Evolutionary conservation across 805 yeast species (phyloP), one percentile per base, ranked within the genome.

Genomic region (Ogataea sp.): DNA sequence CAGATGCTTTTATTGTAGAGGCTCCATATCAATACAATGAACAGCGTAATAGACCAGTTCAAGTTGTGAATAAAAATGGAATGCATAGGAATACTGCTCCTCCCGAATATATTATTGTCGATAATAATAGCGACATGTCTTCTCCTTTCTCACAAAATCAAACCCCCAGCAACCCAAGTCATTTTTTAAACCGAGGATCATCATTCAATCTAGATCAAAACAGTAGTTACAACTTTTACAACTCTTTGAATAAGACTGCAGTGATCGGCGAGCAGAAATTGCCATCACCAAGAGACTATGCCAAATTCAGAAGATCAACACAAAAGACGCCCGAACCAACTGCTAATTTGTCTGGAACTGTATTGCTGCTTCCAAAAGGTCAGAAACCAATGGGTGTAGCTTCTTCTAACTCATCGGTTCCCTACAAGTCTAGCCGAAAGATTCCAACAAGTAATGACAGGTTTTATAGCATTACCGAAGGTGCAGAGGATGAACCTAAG

Each of bases 1-100:
- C 63, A 15, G 86, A 81, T 37, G 82, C 90, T 0, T 65, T 83
- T 24, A 55, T 81, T 2, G 67, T 83, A 13, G 83, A 73, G n/a
- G 57, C 65, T 0, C 70, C 74, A 13, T 42, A 45, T 20, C 46
- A 14, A 14, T 6, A n/a, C 3, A 8, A 6, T 6, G 20, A 30
- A 7, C n/a, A 2, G 15, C 15, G 20, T 14, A 3, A n/a, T 13
- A 20, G 5, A 15, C 6, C 15, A 15, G 18, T 15, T 6, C 11
- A 3, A n/a, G 21, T 8, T 32, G 3, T 20, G 15, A 20, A 15
- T n/a, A 32, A 14, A 14, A 32, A n/a, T 14, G 6, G 20, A 8
- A 6, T 10, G 4, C 20, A 6, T 6, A 29, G n/a, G 20, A 14
- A 16, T 30, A n/a, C 11, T 17, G 16, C 6, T 30, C 15, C 6